Conservation (phyloP, 2,329 filamentous ascomycete genomes). For the Penicillium brevicompactum region DNA sequence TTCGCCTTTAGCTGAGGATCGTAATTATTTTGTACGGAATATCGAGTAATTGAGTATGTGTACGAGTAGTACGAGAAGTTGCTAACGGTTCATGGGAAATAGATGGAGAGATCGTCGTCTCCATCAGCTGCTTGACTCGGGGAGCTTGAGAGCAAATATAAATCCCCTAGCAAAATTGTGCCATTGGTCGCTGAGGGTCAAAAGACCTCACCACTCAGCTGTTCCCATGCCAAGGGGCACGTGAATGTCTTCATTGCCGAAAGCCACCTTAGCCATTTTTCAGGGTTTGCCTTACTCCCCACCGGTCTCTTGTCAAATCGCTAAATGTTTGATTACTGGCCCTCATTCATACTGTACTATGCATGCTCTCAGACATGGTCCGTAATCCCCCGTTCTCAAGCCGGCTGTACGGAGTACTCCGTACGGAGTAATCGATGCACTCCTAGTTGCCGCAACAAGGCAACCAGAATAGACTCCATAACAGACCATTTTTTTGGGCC, state of each 20-base stretch:
- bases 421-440: neutral
- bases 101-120: neutral
- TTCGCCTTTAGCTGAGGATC: neutral
- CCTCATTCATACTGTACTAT: neutral
- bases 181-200: neutral
- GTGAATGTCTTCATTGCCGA: conserved; percentile 9
- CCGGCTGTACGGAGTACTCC: neutral
- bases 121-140: neutral
- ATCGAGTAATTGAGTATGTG: neutral
- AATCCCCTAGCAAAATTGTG: neutral
- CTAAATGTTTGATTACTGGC: neutral
- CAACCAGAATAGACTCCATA: conserved; percentile 3
- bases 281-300: neutral
- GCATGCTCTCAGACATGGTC: neutral
- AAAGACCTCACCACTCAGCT: neutral
- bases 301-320: neutral
- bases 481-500: neutral
- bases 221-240: neutral
- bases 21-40: neutral
- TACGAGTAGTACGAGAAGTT: neutral
- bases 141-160: neutral
- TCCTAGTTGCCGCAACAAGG: conserved; percentile 8
- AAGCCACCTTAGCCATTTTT: conserved; percentile 7
- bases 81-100: neutral
- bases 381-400: neutral